Base-by-base conservation (phyloP, 2,329 filamentous ascomycete genomes). In the Monosporascus sp. region DNA sequence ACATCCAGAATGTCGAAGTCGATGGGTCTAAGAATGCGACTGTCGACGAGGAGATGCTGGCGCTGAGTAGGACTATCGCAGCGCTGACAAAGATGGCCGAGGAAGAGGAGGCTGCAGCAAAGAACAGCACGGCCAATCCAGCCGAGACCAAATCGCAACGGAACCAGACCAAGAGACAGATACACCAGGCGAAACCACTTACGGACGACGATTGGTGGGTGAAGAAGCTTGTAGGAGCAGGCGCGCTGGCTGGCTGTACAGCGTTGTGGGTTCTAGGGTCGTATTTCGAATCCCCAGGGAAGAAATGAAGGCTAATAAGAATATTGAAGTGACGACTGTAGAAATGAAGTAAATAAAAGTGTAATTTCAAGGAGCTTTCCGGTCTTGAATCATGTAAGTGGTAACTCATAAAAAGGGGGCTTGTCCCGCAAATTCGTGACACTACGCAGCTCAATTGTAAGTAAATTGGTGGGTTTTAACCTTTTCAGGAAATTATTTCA, bases 1-100 rank as follows among this genome's bases (percentile, higher is more conserved):
- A 97, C 68, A 91, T 97, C 16, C 94, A 99, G 70, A 96, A 93
- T 62, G 92, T 99, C 3, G 94, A 97, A 72, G 84, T 97, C 3
- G 89, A 94, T 60, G 79, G 78, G 26, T 75, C 77, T 45, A 78
- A 80, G 54, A 81, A 79, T 55, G 72, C 75, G 51, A 80, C 74
- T 38, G 79, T 84, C 46, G 84, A 86, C 49, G 86, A 92, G 61
- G 91, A 97, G 63, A 72, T 97, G 56, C 73, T 88, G 37, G 82
- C 86, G n/a, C 79, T 97, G 48, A 88, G 89, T 66, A 80, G 76
- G 71, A 84, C 80, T 38, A 87, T 87, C 62, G 77, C 80, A 3
- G 72, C 77, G 56, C 70, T 81, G 64, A 78, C 74, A 65, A 68
- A 72, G 57, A 72, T 73, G 55, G 78, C 78, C 5, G 75, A 76